Base-by-base conservation (phyloP, 2,329 filamentous ascomycete species). In the Monosporascus cannonballus region DNA sequence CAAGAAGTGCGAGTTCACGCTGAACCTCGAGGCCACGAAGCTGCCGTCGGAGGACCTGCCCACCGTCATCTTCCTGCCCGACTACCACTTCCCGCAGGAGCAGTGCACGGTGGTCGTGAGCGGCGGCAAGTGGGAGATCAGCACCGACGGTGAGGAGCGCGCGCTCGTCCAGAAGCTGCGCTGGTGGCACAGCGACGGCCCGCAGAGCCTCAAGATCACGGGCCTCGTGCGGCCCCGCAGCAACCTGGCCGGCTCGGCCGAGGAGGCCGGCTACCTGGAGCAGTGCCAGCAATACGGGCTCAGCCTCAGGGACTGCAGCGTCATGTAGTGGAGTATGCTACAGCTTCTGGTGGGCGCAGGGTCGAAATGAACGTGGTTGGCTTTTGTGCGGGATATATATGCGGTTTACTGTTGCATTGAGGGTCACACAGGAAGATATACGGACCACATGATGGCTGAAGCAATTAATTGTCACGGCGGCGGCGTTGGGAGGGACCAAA, bases 181-280 rank as follows among this genome's bases (percentile, higher is more conserved):
- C 61, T 99, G 94, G 94, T 96, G 93, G 92, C 92, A 99, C 71
- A 83, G 83, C 1, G 86, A 87, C 52, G 94, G 93, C 2, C 84
- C 91, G 60, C 93, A 97, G 71, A 84, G 75, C 47, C 77, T 99
- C 51, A 87, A 80, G 56, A 78, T 96, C 8, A 85, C 80, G 20
- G 94, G 94, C 0, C 73, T 89, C 20, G 83, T 87, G 61, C 80
- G 86, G 61, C 85, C 76, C 59, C 77, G 81, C 59, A 85, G 80
- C 60, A 71, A 74, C 50, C 73, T 73, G 3, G 72, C 77, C 44
- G 83, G 80, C 2, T 79, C 78, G 3, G 83, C 83, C 5, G 88
- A 90, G 54, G 89, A 91, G 48, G 81, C 84, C 24, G 87, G 88
- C 0, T 96, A 96, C 68, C 71, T 96, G 63, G 89, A 93, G 54